Evolutionary conservation across 805 yeast species (phyloP).

Genomic region (Barnettozyma siamensis): DNA sequence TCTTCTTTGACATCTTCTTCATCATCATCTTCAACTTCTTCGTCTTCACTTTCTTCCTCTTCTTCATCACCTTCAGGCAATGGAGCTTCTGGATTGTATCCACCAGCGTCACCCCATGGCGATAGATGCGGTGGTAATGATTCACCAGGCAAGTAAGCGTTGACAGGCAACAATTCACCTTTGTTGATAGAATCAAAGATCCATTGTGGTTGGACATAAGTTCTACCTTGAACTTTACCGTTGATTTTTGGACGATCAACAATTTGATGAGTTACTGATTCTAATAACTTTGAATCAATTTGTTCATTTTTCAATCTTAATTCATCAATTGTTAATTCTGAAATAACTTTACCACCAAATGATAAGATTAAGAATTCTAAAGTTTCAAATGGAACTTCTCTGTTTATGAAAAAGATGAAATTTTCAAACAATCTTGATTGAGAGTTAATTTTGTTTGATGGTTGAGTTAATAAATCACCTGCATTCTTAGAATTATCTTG

Average conservation of each 20-base stretch:
- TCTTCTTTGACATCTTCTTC: constrained; percentile 44
- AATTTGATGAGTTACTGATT: constrained; percentile 84
- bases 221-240: constrained; percentile 81
- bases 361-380: constrained; percentile 83
- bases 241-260: constrained; percentile 83
- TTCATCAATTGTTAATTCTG: constrained; percentile 86
- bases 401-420: constrained; percentile 81
- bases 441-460: constrained; percentile 50
- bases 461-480: constrained; percentile 72
- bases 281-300: constrained; percentile 47
- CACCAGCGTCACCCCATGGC: constrained; percentile 97
- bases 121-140: constrained; percentile 93
- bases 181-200: constrained; percentile 86
- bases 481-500: constrained; percentile 54
- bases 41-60: constrained; percentile 45
- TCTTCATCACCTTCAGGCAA: constrained; percentile 35
- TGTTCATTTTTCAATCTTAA: constrained; percentile 33
- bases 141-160: constrained; percentile 89
- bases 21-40: constrained; percentile 43
- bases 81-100: constrained; percentile 74
- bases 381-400: constrained; percentile 92
- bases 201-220: constrained; percentile 98
- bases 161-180: constrained; percentile 66
- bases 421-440: constrained; percentile 62
- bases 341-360: constrained; percentile 78